Evolutionary conservation across 1,139 yeast genomes (phyloP).

Genomic region (Yamadazyma friedrichii): DNA sequence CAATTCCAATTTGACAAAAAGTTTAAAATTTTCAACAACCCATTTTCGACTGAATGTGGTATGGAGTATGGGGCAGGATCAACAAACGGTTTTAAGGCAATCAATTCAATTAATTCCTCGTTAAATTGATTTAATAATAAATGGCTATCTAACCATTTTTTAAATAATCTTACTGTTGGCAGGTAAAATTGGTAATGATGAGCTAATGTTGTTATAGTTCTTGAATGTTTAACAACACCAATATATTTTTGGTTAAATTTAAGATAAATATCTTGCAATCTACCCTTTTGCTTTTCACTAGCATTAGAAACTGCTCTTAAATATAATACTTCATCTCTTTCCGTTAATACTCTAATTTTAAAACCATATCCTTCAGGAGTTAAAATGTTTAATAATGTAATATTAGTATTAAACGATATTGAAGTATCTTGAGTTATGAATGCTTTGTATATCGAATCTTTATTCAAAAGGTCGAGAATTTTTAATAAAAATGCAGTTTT

Average conservation of each 20-base stretch:
- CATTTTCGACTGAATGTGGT: slow-evolving; percentile 78
- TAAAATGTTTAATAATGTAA: slow-evolving; percentile 60
- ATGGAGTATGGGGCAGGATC: slow-evolving; percentile 80
- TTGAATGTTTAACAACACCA: slow-evolving; percentile 77
- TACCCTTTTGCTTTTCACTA: slow-evolving; percentile 51
- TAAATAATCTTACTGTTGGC: slow-evolving; percentile 78
- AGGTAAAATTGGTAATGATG: slow-evolving; percentile 75
- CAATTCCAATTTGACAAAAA: slow-evolving; percentile 89
- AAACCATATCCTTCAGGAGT: slow-evolving; percentile 90
- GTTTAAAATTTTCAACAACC: slow-evolving; percentile 71
- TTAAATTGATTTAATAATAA: slow-evolving; percentile 64
- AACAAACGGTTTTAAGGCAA: slow-evolving; percentile 81
- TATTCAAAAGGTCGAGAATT: slow-evolving; percentile 56
- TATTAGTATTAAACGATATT: slow-evolving; percentile 62
- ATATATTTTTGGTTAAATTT: slow-evolving; percentile 66
- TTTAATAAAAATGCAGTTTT: slow-evolving; percentile 86
- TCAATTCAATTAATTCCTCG: slow-evolving; percentile 78
- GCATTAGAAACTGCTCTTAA: slow-evolving; percentile 66
- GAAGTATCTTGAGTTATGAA: slow-evolving; percentile 63
- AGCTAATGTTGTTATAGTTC: slow-evolving; percentile 69
- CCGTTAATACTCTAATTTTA: slow-evolving; percentile 69
- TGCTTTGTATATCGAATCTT: slow-evolving; percentile 53
- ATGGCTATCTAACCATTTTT: slow-evolving; percentile 81
- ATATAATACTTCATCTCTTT: slow-evolving; percentile 75
- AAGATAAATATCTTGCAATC: slow-evolving; percentile 61